A percentile compares a stretch with the other conserved stretches of the same genome.
These are phyloP conservation scores for Trichosporon asahii DNA, from an alignment of 1,284 basidiomycete species.

Conservation along the genomic window DNA sequence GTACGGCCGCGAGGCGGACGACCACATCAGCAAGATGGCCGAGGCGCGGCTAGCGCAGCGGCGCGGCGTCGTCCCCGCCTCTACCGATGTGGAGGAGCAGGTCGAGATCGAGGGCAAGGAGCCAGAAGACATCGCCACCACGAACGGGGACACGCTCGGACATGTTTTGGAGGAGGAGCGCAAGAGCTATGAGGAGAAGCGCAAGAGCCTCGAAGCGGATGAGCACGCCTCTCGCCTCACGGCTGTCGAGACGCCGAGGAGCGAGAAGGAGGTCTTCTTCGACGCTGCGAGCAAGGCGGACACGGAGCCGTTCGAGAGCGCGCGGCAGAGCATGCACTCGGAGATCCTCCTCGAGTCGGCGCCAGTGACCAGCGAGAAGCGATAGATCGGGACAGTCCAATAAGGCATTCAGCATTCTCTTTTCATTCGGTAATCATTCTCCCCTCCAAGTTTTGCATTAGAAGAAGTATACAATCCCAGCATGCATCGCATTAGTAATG, in stretches of 20 bases:
- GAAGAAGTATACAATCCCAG: background rate
- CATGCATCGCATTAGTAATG: background rate
- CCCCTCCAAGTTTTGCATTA: background rate
- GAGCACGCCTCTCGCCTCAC: background rate
- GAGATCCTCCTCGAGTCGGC: background rate
- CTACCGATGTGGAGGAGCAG: background rate
- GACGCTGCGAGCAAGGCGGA: background rate
- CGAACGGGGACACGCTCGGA: background rate
- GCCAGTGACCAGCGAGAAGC: background rate
- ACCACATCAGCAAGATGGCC: conserved; percentile 25
- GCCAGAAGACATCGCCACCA: background rate
- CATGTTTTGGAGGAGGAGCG: background rate
- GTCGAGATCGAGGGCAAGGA: conserved; percentile 3
- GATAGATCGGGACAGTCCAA: background rate
- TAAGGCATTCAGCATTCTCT: background rate
- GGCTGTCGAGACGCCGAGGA: background rate
- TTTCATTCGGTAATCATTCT: background rate
- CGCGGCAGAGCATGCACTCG: background rate
- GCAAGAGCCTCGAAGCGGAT: background rate
- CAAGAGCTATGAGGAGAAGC: background rate
- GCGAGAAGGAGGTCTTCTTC: background rate
- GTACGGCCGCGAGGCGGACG: conserved; percentile 11
- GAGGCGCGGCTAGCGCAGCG: background rate
- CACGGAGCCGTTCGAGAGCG: background rate
- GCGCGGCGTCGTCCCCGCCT: background rate